Conservation (phyloP, 73 alveolate species). For the Uronychia binucleata region DNA sequence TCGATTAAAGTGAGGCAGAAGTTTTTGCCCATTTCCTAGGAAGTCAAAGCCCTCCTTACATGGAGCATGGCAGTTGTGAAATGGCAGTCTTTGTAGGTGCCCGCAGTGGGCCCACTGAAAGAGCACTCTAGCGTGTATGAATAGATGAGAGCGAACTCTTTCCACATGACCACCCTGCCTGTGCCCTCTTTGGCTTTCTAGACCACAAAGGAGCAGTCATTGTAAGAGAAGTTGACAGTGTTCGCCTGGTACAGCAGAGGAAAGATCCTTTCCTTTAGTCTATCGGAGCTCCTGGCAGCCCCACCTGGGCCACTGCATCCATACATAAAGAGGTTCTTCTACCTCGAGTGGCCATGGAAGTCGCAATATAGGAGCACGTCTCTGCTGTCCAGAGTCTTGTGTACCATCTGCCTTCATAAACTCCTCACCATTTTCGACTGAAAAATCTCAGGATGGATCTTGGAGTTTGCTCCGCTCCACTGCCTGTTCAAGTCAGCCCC, state of each 20-base stretch:
- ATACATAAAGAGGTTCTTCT: conserved; percentile 70
- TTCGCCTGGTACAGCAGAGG: conserved; percentile 20
- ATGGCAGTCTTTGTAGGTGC: conserved; percentile 23
- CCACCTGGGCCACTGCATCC: conserved; percentile 51
- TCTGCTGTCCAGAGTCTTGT: conserved; percentile 65
- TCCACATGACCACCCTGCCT: conserved; percentile 50
- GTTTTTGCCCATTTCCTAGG: conserved; percentile 16
- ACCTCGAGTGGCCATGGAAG: conserved; percentile 82
- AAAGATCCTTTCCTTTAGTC: conserved; percentile 27
- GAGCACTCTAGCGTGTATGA: conserved; percentile 27
- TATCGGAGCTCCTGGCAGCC: conserved; percentile 16
- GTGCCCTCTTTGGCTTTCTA: conserved; percentile 43
- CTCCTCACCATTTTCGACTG: conserved; percentile 58
- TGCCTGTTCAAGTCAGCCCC: conserved; percentile 91
- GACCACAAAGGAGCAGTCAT: conserved; percentile 37
- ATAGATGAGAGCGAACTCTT: conserved; percentile 18
- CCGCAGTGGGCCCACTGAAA: conserved; percentile 41
- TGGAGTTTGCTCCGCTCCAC: conserved; percentile 85
- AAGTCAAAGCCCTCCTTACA: background rate
- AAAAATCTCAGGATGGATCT: conserved; percentile 80
- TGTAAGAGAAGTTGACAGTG: conserved; percentile 24
- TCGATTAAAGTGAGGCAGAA: conserved; percentile 34
- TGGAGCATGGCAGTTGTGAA: conserved; percentile 15
- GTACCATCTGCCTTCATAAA: conserved; percentile 56
- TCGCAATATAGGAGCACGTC: conserved; percentile 79